Evolutionary conservation across 2,329 filamentous ascomycete species (phyloP).

Genomic region (Claviceps capensis): DNA sequence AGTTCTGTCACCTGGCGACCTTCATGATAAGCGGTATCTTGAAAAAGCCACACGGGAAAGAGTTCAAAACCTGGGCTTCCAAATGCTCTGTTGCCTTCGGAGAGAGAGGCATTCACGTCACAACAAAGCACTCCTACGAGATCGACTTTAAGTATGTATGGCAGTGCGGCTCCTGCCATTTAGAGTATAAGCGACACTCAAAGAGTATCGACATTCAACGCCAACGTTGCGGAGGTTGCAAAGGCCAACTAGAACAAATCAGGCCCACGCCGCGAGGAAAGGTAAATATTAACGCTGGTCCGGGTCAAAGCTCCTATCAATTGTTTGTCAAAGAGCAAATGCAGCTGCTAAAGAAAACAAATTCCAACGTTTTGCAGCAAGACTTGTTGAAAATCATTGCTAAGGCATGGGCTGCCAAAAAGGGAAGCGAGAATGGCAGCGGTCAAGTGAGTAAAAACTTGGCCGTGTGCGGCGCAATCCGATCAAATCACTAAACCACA

Average conservation of each 20-base stretch:
- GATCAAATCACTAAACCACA: background rate
- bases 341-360: conserved; percentile 38
- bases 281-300: conserved; percentile 7
- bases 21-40: conserved; percentile 73
- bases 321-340: conserved; percentile 58
- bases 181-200: conserved; percentile 71
- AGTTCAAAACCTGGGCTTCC: conserved; percentile 65
- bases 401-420: conserved; percentile 41
- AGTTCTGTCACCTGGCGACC: conserved; percentile 88
- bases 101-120: conserved; percentile 57
- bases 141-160: conserved; percentile 92
- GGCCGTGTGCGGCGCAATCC: background rate
- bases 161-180: conserved; percentile 56
- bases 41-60: conserved; percentile 66
- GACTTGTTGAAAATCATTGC: conserved; percentile 57
- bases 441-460: background rate
- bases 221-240: conserved; percentile 69
- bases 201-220: conserved; percentile 64
- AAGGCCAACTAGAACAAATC: conserved; percentile 55
- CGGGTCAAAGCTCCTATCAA: conserved; percentile 31
- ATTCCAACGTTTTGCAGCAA: conserved; percentile 46
- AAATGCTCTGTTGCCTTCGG: conserved; percentile 44
- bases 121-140: conserved; percentile 77
- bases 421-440: conserved; percentile 25
- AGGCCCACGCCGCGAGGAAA: conserved; percentile 51